Evolutionary conservation across 1,284 basidiomycete species (phyloP).

Genomic region (Sanghuangporus sanghuang): DNA sequence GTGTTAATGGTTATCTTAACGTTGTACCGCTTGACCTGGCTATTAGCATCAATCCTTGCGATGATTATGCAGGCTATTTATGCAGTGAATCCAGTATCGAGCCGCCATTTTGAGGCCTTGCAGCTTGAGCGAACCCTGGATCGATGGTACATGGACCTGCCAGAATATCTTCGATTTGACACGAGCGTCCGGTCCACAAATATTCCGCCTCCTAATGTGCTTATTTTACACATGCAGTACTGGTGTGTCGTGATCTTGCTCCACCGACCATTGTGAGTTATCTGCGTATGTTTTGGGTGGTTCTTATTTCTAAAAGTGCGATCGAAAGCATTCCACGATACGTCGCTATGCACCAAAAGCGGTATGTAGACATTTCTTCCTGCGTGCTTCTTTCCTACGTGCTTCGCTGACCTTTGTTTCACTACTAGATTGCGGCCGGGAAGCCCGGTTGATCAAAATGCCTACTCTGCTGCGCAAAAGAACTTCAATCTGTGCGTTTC

Average conservation of each 20-base stretch:
- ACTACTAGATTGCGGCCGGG: constrained; percentile 21
- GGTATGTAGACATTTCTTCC: constrained; percentile 22
- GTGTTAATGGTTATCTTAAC: constrained; percentile 25
- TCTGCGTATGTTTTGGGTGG: constrained; percentile 1
- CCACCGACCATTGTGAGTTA: constrained; percentile 76
- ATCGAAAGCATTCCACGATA: constrained; percentile 18
- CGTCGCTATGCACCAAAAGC: constrained; percentile 22
- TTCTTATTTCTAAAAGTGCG: background rate
- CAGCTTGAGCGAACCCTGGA: constrained; percentile 65
- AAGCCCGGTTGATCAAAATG: constrained; percentile 42
- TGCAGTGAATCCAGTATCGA: constrained; percentile 53
- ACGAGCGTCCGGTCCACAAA: constrained; percentile 37
- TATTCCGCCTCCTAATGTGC: constrained; percentile 52
- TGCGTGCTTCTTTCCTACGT: background rate
- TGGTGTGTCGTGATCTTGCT: constrained; percentile 78
- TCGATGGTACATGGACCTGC: constrained; percentile 75
- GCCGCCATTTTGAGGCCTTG: constrained; percentile 53
- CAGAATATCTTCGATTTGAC: constrained; percentile 63
- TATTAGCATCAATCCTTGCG: constrained; percentile 55
- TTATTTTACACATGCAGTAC: constrained; percentile 82
- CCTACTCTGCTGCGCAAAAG: constrained; percentile 50
- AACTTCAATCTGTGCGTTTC: constrained; percentile 66
- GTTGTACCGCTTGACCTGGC: background rate
- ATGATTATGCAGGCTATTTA: constrained; percentile 73
- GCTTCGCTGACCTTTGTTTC: background rate